A percentile compares a stretch with the other conserved stretches of the same genome.
Evolutionary conservation across 345 rosid species (phyloP).

Genomic region (Acer campestre): DNA sequence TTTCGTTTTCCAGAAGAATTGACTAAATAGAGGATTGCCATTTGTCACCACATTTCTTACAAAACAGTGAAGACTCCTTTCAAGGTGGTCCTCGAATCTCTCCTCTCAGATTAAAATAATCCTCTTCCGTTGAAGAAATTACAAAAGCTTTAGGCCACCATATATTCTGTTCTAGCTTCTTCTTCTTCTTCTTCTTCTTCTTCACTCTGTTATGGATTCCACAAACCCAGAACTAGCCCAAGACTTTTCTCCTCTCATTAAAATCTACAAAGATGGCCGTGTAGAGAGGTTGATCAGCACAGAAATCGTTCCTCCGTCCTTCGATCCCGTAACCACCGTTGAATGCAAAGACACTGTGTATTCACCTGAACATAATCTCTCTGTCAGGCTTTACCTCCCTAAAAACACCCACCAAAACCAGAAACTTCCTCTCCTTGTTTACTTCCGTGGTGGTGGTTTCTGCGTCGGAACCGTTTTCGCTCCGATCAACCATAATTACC

Average conservation of each 20-base stretch:
- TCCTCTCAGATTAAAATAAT: not conserved
- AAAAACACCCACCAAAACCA: constrained; percentile 4
- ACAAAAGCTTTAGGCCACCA: not conserved
- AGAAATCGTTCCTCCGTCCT: constrained; percentile 36
- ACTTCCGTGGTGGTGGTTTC: constrained; percentile 42
- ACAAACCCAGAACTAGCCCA: constrained; percentile 29
- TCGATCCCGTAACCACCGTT: constrained; percentile 46
- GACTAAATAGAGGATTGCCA: too few relatives aligned
- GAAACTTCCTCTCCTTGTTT: constrained; percentile 39
- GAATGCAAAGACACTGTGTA: constrained; percentile 45
- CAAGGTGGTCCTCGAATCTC: not conserved
- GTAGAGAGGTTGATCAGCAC: constrained; percentile 44
- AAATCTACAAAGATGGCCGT: constrained; percentile 50
- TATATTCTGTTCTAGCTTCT: not conserved
- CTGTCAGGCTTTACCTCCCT: constrained; percentile 48
- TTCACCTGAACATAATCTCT: constrained; percentile 21
- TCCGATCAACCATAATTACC: constrained; percentile 22
- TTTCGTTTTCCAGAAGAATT: too few relatives aligned
- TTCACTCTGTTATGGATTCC: constrained; percentile 13
- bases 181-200: not conserved
- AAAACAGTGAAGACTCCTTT: too few relatives aligned
- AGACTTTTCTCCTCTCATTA: constrained; percentile 38
- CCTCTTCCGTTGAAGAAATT: too few relatives aligned
- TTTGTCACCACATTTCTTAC: too few relatives aligned
- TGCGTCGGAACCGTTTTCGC: constrained; percentile 33